phyloP scores from a whole-genome alignment of 768 basidiomycete genomes.

The Lentinus tigrinus region DNA sequence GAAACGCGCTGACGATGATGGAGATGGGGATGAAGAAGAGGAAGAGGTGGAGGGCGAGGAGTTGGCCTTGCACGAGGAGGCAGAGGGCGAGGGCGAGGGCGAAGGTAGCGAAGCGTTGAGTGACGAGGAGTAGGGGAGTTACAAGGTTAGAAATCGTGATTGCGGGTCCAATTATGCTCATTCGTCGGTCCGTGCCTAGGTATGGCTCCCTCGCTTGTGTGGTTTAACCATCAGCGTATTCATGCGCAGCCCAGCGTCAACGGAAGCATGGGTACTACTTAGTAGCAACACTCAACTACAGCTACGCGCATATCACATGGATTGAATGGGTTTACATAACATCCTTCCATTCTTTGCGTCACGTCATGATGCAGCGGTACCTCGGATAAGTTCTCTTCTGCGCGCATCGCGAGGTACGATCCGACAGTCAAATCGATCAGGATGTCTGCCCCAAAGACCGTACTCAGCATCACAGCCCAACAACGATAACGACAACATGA shows the following conservation, averaged over 20 bases:
- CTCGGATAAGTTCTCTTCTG: background rate
- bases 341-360: too few relatives aligned
- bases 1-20: conserved; percentile 28
- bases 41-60: conserved; percentile 28
- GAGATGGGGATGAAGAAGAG: conserved; percentile 40
- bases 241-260: too few relatives aligned
- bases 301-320: too few relatives aligned
- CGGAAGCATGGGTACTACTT: too few relatives aligned
- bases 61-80: conserved; percentile 29
- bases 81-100: conserved; percentile 27
- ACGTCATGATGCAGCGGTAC: background rate
- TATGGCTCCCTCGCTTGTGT: too few relatives aligned
- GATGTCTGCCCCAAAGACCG: background rate
- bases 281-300: too few relatives aligned
- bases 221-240: too few relatives aligned
- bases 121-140: conserved; percentile 23
- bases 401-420: background rate
- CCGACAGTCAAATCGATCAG: background rate
- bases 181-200: too few relatives aligned
- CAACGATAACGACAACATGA: background rate
- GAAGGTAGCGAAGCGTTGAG: conserved; percentile 23
- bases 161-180: too few relatives aligned
- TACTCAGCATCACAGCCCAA: background rate
- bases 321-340: too few relatives aligned
- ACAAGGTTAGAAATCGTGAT: too few relatives aligned